Percentiles rank a stretch among this genome's conserved stretches.
These are phyloP conservation scores for Colletotrichum graminicola DNA, from an alignment of 2,329 filamentous ascomycete genomes.

Conservation along the genomic window DNA sequence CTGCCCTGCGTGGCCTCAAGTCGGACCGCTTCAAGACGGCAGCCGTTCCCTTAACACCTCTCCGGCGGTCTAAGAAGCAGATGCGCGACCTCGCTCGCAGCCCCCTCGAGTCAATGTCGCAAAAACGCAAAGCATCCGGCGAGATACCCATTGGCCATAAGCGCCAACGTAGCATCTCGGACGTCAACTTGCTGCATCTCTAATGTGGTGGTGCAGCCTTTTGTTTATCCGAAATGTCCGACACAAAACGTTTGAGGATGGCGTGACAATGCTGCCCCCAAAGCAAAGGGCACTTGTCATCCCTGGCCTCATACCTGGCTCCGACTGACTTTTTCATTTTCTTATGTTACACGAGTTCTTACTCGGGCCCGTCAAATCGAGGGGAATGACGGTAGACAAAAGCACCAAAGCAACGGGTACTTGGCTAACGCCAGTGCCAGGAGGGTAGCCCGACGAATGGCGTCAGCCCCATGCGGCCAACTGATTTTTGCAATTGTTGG, in stretches of 20 bases:
- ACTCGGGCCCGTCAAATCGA: constrained; percentile 18
- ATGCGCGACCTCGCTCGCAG: constrained; percentile 61
- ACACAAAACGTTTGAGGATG: constrained; percentile 60
- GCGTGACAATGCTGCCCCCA: constrained; percentile 50
- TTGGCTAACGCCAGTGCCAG: constrained; percentile 4
- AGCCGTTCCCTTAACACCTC: constrained; percentile 76
- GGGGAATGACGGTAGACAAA: constrained; percentile 32
- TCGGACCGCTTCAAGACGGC: constrained; percentile 75
- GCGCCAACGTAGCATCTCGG: constrained; percentile 70
- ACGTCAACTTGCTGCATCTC: constrained; percentile 63
- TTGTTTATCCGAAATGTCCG: constrained; percentile 26
- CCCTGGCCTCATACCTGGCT: constrained; percentile 55
- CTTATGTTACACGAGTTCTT: constrained; percentile 29
- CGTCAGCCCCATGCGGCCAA: constrained; percentile 2
- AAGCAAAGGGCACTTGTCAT: constrained; percentile 48
- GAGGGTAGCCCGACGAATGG: constrained; percentile 3
- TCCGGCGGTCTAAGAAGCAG: constrained; percentile 68
- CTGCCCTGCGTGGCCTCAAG: constrained; percentile 73
- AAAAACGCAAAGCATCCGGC: constrained; percentile 68
- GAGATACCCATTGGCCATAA: constrained; percentile 62
- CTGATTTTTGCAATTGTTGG: neutral
- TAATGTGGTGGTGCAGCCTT: constrained; percentile 47
- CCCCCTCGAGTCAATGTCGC: constrained; percentile 61
- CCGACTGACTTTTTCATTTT: constrained; percentile 38
- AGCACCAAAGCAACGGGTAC: constrained; percentile 12